Base-by-base conservation (phyloP, 345 rosid species). In the Eucalyptus curtisii region DNA sequence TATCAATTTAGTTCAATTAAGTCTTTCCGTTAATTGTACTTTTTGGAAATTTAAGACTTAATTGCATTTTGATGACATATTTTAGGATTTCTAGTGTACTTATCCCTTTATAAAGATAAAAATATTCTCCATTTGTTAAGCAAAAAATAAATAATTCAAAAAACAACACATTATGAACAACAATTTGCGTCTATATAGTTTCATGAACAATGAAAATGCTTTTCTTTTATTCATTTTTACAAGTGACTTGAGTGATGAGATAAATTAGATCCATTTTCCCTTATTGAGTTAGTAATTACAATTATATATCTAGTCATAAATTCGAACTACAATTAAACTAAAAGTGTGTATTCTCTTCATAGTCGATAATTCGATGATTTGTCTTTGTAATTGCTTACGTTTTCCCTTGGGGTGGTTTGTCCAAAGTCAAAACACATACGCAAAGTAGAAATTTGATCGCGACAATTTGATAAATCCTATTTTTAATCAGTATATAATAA, bases 1-100 rank as follows among this genome's bases (percentile, higher is more conserved):
- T 10, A 0, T 1, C 30, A 24, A 20, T 52, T 52, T 52, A 52
- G 7, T 52, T 52, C 10, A 0, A 52, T 20, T 25, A 52, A 19
- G 10, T 52, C 2, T 20, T 52, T 19, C 0, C 0, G 0, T 52
- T 20, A 4, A 52, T 52, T 52, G 2, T 8, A 52, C 0, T 20
- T 52, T 52, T 20, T 7, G 0, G 0, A 52, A 55, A 55, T 2
- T 68, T 68, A 17, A 68, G 19, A 55, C 61, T 24, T 24, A 55
- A 55, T 22, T 4, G 0, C 13, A 24, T 55, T 24, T 55, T 9
- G 0, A 55, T 55, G 61, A 24, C 30, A 55, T 22, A 24, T 55
- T 55, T 55, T 24, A 55, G 13, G 30, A 55, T 24, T 1, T 24
- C 0, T 24, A 22, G 1, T 55, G 6, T 55, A 55, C 27, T 24